Evolutionary conservation across 2,329 filamentous ascomycete genomes (phyloP).

Genomic region (Ilyonectria sp.): DNA sequence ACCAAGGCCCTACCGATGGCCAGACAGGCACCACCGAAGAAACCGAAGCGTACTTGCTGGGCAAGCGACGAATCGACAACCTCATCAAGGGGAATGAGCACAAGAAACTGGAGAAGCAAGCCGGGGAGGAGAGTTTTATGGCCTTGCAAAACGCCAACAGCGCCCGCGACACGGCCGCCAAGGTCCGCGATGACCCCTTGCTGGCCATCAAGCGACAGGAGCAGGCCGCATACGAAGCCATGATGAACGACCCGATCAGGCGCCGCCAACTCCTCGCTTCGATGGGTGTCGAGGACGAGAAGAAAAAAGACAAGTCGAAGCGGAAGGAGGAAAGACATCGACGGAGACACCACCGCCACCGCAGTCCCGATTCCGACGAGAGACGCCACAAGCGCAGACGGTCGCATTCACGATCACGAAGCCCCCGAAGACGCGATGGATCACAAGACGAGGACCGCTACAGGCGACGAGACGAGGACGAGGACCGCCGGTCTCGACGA

Average conservation of each 20-base stretch:
- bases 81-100: constrained; percentile 83
- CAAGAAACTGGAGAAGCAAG: constrained; percentile 85
- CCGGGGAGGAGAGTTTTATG: constrained; percentile 72
- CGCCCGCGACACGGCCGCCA: constrained; percentile 83
- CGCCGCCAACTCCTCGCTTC: constrained; percentile 77
- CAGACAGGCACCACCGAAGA: constrained; percentile 86
- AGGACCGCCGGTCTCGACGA: constrained; percentile 42
- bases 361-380: constrained; percentile 57
- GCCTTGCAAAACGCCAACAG: constrained; percentile 79
- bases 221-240: constrained; percentile 82
- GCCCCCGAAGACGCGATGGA: constrained; percentile 54
- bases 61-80: constrained; percentile 92
- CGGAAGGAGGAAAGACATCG: constrained; percentile 55
- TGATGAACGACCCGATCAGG: constrained; percentile 84
- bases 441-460: constrained; percentile 49
- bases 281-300: constrained; percentile 70
- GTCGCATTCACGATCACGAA: constrained; percentile 63
- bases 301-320: constrained; percentile 57
- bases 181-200: constrained; percentile 92
- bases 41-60: constrained; percentile 92
- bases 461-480: constrained; percentile 46
- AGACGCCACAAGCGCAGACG: constrained; percentile 59
- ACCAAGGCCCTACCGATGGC: constrained; percentile 86
- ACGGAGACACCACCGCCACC: constrained; percentile 61
- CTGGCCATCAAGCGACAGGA: constrained; percentile 95